These are phyloP conservation scores for Acanthamoeba rhysodes DNA, from an alignment of 208 protist genomes.

Conservation along the genomic window DNA sequence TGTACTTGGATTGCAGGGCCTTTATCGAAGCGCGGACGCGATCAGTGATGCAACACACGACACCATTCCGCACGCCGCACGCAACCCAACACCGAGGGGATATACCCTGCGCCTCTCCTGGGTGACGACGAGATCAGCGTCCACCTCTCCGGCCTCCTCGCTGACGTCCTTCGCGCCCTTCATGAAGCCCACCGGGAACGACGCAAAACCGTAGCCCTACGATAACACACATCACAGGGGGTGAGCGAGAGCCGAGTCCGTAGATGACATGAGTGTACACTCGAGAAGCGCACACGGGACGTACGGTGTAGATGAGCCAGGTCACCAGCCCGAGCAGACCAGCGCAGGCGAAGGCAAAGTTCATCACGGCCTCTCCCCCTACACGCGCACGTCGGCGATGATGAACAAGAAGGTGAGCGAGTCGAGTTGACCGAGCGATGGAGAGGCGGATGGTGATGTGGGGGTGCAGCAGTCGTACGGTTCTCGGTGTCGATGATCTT, in stretches of 20 bases:
- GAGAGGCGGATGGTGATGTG: too few species aligned
- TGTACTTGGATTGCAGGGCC: slow-evolving; percentile 52
- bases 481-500: slow-evolving; percentile 73
- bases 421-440: too few species aligned
- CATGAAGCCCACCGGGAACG: slow-evolving; percentile 71
- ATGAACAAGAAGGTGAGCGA: background rate
- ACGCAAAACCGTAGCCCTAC: slow-evolving; percentile 56
- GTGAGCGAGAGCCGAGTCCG: too few species aligned
- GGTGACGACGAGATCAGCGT: slow-evolving; percentile 51
- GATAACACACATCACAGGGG: background rate
- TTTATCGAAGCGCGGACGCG: background rate
- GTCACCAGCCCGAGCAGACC: slow-evolving; percentile 44
- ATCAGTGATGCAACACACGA: background rate
- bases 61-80: too few species aligned
- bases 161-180: slow-evolving; percentile 61
- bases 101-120: slow-evolving; percentile 59
- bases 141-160: slow-evolving; percentile 62
- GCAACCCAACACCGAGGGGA: too few species aligned
- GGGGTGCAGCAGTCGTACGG: background rate
- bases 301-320: slow-evolving; percentile 73
- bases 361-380: slow-evolving; percentile 69
- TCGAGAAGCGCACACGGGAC: background rate
- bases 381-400: background rate
- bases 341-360: slow-evolving; percentile 70
- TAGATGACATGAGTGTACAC: background rate